These are phyloP conservation scores for Entomortierella beljakovae DNA, from an alignment of 192 early-diverging fungal genomes.

Conservation along the genomic window DNA sequence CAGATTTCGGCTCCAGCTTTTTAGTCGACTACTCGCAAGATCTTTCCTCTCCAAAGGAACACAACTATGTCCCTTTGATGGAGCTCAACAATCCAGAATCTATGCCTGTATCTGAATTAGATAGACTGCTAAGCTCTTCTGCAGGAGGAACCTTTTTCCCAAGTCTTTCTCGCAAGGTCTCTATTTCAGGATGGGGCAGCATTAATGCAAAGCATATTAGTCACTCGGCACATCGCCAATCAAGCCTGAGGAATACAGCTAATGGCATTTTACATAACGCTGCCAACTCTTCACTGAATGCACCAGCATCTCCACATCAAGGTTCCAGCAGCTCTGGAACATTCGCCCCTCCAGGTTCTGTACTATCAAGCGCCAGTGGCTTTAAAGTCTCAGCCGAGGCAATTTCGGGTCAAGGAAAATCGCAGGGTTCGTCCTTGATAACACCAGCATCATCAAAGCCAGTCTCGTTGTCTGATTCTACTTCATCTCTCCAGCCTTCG, in stretches of 20 bases:
- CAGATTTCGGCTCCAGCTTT: conserved; percentile 30
- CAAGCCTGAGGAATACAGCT: conserved; percentile 38
- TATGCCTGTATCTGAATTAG: conserved; percentile 72
- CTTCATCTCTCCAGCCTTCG: not conserved
- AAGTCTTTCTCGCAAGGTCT: conserved; percentile 48
- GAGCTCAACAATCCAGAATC: conserved; percentile 72
- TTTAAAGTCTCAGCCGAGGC: not conserved
- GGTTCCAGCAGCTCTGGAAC: conserved; percentile 6
- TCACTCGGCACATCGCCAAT: conserved; percentile 41
- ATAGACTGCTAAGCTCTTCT: conserved; percentile 63
- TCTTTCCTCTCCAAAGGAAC: conserved; percentile 34
- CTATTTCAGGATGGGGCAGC: conserved; percentile 50
- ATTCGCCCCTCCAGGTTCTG: conserved; percentile 3
- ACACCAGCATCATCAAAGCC: conserved; percentile 7
- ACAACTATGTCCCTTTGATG: conserved; percentile 55
- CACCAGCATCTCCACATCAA: conserved; percentile 17
- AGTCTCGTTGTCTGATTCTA: not conserved
- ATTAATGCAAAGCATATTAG: conserved; percentile 44
- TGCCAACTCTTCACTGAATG: conserved; percentile 36
- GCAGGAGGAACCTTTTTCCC: conserved; percentile 43
- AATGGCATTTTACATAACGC: conserved; percentile 50
- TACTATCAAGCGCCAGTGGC: conserved; percentile 1
- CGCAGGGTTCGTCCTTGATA: not conserved
- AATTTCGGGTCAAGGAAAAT: not conserved
- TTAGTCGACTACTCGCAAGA: conserved; percentile 37